These are phyloP conservation scores for Plasmodium falciparum DNA, from an alignment of 169 alveolate genomes.

Conservation along the genomic window DNA sequence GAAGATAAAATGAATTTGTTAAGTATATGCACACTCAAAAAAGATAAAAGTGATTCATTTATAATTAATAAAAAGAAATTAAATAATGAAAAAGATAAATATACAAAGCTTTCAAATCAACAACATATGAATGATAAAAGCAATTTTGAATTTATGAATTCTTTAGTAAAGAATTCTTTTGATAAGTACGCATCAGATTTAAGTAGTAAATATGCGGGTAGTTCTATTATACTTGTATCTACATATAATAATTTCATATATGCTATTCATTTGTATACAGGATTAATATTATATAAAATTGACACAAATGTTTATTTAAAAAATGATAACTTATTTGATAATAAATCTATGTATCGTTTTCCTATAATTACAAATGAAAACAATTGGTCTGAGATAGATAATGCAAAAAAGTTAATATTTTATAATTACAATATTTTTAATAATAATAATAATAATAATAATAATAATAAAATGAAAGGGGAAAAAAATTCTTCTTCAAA, in stretches of 20 bases:
- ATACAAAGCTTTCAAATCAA: background rate
- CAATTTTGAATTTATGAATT: slow-evolving; percentile 6
- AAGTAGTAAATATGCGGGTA: slow-evolving; percentile 54
- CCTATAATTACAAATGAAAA: slow-evolving; percentile 19
- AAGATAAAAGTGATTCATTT: background rate
- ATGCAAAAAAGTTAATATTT: slow-evolving; percentile 43
- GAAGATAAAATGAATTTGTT: slow-evolving; percentile 41
- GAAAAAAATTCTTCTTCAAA: background rate
- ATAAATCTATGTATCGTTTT: slow-evolving; percentile 2
- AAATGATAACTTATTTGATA: slow-evolving; percentile 1
- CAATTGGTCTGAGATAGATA: slow-evolving; percentile 64
- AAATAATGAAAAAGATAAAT: background rate
- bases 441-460: background rate
- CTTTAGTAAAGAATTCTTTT: slow-evolving; percentile 18
- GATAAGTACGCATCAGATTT: slow-evolving; percentile 25
- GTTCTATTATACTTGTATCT: slow-evolving; percentile 38
- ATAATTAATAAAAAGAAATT: background rate
- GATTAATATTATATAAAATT: slow-evolving; percentile 62
- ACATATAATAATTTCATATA: slow-evolving; percentile 59
- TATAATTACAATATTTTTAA: background rate
- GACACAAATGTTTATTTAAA: slow-evolving; percentile 55
- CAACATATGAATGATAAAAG: too few species aligned
- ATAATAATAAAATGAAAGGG: background rate
- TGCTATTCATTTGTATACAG: slow-evolving; percentile 68
- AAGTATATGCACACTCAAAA: slow-evolving; percentile 18